A percentile compares a stretch with the other conserved stretches of the same genome.
phyloP scores from a whole-genome alignment of 768 basidiomycete species.

The Kwoniella botswanensis region DNA sequence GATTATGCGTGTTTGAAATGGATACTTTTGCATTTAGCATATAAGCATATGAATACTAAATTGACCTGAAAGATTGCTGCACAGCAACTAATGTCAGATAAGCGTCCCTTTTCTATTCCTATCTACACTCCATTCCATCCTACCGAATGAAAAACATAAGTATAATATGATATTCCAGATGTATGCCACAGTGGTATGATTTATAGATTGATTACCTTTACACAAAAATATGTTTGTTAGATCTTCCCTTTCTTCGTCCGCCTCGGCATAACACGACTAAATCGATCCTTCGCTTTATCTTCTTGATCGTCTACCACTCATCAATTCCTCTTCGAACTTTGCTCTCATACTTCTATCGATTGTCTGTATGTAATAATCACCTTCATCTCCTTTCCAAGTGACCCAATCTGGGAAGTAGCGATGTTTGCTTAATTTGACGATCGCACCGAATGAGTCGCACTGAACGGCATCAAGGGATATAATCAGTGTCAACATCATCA shows the following conservation, averaged over 20 bases:
- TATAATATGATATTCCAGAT: not conserved
- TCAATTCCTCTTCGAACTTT: slow-evolving; percentile 46
- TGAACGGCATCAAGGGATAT: slow-evolving; percentile 8
- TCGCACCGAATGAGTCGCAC: slow-evolving; percentile 53
- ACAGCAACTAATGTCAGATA: not conserved
- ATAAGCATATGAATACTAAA: not conserved
- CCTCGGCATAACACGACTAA: not conserved
- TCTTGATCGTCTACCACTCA: slow-evolving; percentile 28
- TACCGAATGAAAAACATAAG: not conserved
- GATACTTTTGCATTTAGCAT: no score
- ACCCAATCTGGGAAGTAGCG: slow-evolving; percentile 51
- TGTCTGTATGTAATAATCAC: slow-evolving; percentile 44
- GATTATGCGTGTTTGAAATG: not conserved
- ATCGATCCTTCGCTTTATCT: not conserved
- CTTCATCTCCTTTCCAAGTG: slow-evolving; percentile 52
- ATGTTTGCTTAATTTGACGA: slow-evolving; percentile 37
- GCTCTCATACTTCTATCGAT: slow-evolving; percentile 46
- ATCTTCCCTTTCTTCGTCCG: not conserved
- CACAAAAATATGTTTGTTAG: not conserved
- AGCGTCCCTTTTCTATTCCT: not conserved
- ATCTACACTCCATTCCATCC: not conserved
- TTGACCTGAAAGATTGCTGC: not conserved
- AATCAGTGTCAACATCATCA: not conserved
- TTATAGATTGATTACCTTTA: not conserved
- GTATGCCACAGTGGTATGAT: not conserved